Conservation (phyloP, 345 rosid genomes). For the Eucalyptus regnans region DNA sequence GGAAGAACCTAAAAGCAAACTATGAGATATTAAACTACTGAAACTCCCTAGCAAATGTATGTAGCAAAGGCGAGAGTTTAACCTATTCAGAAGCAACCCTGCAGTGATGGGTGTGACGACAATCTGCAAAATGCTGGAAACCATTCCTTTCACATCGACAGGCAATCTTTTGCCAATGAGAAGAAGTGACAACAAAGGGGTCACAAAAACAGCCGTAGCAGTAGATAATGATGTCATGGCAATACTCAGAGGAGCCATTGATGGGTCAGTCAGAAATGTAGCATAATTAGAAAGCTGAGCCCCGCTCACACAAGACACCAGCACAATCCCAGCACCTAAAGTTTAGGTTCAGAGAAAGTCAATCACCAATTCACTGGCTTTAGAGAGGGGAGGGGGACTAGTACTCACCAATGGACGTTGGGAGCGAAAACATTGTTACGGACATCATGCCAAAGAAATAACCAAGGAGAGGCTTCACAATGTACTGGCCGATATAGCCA, state of each 20-base stretch:
- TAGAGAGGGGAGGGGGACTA: background rate
- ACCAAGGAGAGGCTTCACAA: constrained; percentile 84
- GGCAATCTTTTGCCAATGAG: constrained; percentile 87
- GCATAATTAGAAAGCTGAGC: constrained; percentile 96
- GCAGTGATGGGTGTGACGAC: constrained; percentile 75
- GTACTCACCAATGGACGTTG: constrained; percentile 59
- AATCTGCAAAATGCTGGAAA: constrained; percentile 80
- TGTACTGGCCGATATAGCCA: constrained; percentile 76
- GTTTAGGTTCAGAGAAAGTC: constrained; percentile 1
- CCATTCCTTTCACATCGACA: constrained; percentile 90
- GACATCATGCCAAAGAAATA: constrained; percentile 63
- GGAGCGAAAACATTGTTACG: constrained; percentile 61
- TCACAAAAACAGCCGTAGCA: constrained; percentile 72
- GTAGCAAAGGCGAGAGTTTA: background rate
- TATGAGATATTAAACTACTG: background rate
- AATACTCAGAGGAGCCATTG: constrained; percentile 78
- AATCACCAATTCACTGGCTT: background rate
- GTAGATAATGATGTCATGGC: constrained; percentile 95
- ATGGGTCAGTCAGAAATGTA: constrained; percentile 75
- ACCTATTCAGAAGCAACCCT: constrained; percentile 85
- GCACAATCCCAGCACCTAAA: constrained; percentile 87
- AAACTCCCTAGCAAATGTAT: background rate
- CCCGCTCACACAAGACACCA: constrained; percentile 94
- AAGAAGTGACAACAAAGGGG: constrained; percentile 72
- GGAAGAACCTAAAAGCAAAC: constrained; percentile 51